Percentiles rank a stretch among this genome's conserved stretches.
Conservation (phyloP, 306 rosid genomes). For the Cucurbita ficifolia region DNA sequence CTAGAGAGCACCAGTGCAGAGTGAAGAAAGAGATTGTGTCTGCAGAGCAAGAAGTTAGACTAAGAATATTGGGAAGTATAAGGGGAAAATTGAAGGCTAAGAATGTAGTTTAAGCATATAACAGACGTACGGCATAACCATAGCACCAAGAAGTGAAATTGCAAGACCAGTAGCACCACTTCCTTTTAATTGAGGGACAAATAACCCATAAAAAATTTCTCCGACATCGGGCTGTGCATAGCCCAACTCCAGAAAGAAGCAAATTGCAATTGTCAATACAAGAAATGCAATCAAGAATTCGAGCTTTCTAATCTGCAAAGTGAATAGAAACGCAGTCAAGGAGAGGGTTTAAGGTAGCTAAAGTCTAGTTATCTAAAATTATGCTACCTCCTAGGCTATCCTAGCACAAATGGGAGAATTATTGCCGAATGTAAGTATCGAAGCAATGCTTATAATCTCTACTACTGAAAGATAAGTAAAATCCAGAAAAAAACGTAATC, state of each 20-base stretch:
- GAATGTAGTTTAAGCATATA: slow-evolving; percentile 3
- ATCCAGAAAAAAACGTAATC: slow-evolving; percentile 3
- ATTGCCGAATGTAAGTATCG: not conserved
- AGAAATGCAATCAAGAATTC: slow-evolving; percentile 85
- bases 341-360: not conserved
- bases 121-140: slow-evolving; percentile 97
- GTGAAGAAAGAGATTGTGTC: slow-evolving; percentile 97
- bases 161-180: slow-evolving; percentile 93
- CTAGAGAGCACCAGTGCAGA: slow-evolving; percentile 93
- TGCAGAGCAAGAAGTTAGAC: slow-evolving; percentile 23
- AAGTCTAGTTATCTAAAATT: not conserved
- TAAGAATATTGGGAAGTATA: not conserved
- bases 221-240: slow-evolving; percentile 64
- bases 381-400: not conserved
- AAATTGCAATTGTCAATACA: slow-evolving; percentile 74
- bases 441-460: not conserved
- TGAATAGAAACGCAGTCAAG: not conserved
- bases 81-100: not conserved
- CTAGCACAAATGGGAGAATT: not conserved
- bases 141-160: slow-evolving; percentile 94
- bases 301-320: slow-evolving; percentile 78
- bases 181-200: slow-evolving; percentile 79
- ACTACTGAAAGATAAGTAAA: not conserved
- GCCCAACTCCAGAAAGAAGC: slow-evolving; percentile 83
- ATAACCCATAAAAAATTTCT: slow-evolving; percentile 66